Percentiles rank a stretch among this genome's conserved stretches.
phyloP scores from a whole-genome alignment of 306 rosid genomes.

The Canavalia ensiformis region DNA sequence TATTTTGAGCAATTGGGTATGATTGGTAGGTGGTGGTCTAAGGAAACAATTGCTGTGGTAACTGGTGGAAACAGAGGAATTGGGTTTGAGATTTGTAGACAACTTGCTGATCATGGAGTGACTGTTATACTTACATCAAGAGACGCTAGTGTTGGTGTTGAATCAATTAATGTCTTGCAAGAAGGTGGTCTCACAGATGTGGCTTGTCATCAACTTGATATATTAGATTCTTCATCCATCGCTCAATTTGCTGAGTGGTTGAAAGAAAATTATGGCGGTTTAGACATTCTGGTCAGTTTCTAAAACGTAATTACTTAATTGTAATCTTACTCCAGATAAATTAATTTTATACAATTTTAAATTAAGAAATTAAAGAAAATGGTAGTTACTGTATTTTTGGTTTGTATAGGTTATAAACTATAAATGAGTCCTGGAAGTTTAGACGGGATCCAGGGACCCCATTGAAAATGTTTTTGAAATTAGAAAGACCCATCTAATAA shows the following conservation, averaged over 20 bases:
- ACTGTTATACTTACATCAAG: constrained; percentile 86
- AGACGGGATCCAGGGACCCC: too few species aligned
- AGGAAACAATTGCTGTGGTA: constrained; percentile 92
- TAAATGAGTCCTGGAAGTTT: too few species aligned
- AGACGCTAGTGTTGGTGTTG: constrained; percentile 78
- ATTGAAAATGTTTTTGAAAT: neutral
- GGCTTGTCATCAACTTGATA: constrained; percentile 79
- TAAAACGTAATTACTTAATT: neutral
- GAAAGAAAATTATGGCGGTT: constrained; percentile 77
- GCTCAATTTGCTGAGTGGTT: constrained; percentile 75
- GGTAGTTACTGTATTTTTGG: too few species aligned
- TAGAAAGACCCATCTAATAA: neutral
- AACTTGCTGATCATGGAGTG: constrained; percentile 81
- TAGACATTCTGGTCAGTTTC: constrained; percentile 81
- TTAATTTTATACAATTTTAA: neutral
- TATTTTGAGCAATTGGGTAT: neutral
- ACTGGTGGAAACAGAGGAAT: constrained; percentile 95
- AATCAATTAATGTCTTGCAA: constrained; percentile 86
- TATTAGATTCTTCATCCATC: constrained; percentile 75
- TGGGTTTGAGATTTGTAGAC: constrained; percentile 89
- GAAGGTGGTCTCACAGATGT: constrained; percentile 85
- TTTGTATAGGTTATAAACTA: too few species aligned
- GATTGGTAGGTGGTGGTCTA: constrained; percentile 86
- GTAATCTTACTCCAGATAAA: neutral
- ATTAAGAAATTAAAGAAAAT: too few species aligned